Evolutionary conservation across 78 protist species (phyloP).

Genomic region (Capsaspora owczarzaki): DNA sequence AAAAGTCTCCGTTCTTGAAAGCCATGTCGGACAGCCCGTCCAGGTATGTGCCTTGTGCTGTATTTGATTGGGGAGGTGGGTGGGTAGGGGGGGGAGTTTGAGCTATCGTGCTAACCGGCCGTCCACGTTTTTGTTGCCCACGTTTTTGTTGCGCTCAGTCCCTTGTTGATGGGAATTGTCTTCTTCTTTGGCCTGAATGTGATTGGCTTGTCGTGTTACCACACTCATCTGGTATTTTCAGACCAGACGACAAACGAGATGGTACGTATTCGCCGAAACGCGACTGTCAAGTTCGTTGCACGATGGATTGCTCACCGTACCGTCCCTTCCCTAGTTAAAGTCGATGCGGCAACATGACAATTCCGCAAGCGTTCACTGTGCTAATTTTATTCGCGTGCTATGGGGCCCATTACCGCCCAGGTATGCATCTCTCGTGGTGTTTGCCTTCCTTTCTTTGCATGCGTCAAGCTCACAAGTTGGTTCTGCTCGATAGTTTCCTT

Average conservation of each 20-base stretch:
- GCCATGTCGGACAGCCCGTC: neutral
- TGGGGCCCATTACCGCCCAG: too few relatives aligned
- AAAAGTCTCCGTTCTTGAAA: neutral
- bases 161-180: neutral
- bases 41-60: neutral
- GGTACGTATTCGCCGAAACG: too few relatives aligned
- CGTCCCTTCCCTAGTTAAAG: too few relatives aligned
- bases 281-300: too few relatives aligned
- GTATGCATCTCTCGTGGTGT: too few relatives aligned
- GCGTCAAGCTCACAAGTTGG: too few relatives aligned
- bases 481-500: too few relatives aligned
- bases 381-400: too few relatives aligned
- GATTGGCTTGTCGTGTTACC: neutral
- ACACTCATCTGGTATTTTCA: neutral
- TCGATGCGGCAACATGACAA: too few relatives aligned
- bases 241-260: neutral
- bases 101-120: neutral
- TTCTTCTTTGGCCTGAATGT: neutral
- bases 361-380: too few relatives aligned
- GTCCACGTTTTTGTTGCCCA: neutral
- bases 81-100: neutral
- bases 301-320: too few relatives aligned
- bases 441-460: too few relatives aligned
- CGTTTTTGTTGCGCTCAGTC: neutral
- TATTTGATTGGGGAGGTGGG: neutral